Evolutionary conservation across 305 asterid genomes (phyloP).

Genomic region (Solanum aculeatissimum): DNA sequence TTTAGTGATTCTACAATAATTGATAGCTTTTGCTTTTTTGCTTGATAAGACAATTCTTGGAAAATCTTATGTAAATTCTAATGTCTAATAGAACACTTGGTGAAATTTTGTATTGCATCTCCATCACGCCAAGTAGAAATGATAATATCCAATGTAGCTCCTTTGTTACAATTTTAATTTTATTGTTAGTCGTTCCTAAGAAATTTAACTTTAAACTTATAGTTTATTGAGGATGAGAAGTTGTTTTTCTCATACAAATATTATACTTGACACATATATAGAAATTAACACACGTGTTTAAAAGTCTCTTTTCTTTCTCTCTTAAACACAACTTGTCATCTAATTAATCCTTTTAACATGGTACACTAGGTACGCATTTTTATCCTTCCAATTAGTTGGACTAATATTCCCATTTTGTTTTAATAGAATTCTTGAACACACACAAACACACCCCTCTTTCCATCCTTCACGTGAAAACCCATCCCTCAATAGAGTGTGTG

Average conservation of each 20-base stretch:
- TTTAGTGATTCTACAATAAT: not conserved
- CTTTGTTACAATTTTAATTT: not conserved
- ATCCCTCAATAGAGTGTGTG: not conserved
- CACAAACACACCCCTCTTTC: not conserved
- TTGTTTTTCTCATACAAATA: no score
- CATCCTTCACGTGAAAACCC: not conserved
- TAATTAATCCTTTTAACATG: not conserved
- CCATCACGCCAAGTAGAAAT: not conserved
- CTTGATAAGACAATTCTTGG: not conserved
- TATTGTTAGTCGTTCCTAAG: not conserved
- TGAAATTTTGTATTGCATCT: not conserved
- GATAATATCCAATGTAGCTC: not conserved
- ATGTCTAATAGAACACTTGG: not conserved
- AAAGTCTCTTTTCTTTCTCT: no score
- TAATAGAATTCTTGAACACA: not conserved
- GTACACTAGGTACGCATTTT: not conserved
- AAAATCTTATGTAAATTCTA: not conserved
- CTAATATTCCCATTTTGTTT: not conserved
- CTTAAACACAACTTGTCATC: not conserved
- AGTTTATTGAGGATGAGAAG: no score
- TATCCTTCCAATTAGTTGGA: not conserved
- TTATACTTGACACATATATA: no score
- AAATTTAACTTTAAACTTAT: no score
- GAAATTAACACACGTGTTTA: not conserved
- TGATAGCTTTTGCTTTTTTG: not conserved